Evolutionary conservation across 2,329 filamentous ascomycete genomes (phyloP), one percentile per base, ranked within the genome.

Genomic region (Paraphaeosphaeria minitans): DNA sequence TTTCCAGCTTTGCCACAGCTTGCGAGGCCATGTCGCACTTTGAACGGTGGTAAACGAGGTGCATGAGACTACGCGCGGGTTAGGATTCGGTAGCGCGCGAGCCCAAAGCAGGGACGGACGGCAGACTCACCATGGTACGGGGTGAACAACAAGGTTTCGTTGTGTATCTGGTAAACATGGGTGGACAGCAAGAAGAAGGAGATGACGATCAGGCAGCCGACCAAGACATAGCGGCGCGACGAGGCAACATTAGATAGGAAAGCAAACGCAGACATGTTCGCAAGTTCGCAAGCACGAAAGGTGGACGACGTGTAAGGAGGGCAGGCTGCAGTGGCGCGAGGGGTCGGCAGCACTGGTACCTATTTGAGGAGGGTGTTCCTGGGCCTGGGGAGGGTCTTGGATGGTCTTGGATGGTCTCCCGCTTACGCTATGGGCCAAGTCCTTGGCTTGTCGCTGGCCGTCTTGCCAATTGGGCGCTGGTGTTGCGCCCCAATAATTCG

Each of bases 1-100:
- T 43, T 55, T 55, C 53, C 53, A 55, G 53, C 53, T 55, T 33
- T 55, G 53, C 53, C 53, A 55, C 14, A 55, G 37, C 43, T 48
- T 55, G 53, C 53, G 53, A 19, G 53, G 53, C 22, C 22, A 55
- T 8, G 43, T 19, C 35, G 47, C 46, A 21, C 27, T 21, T 43
- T 19, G 6, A 2, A 53, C 35, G 41, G 41, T 27, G 7, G 48
- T 35, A 22, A 27, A 48, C 21, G 53, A 48, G 43, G 45, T 33
- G 21, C 53, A 55, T 9, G 53, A 48, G 19, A 43, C 53, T 55
- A 43, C 22, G 41, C 22, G 29, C 42, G 21, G 16, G 33, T 55
- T 33, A 55, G 53, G 33, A 31, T n/a, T n/a, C 19, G 1, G 16
- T 46, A 14, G 39, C 39, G 31, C 21, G 31, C 19, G 8, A 8